phyloP scores from a whole-genome alignment of 148 eudicot species.

The Vaccinium myrtillus region DNA sequence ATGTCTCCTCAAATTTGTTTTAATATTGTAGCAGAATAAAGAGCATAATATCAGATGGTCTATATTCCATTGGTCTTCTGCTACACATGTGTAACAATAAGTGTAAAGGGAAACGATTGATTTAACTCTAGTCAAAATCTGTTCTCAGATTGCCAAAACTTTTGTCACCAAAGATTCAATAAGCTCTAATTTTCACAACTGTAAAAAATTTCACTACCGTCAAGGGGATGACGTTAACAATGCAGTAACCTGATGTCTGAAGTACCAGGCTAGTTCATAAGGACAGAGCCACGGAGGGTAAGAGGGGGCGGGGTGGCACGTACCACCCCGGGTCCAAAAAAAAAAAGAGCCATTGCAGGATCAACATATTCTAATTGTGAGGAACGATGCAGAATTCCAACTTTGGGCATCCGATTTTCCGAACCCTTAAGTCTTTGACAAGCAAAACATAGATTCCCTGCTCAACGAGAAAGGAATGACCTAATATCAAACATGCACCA shows the following conservation, averaged over 20 bases:
- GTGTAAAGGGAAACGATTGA: not conserved
- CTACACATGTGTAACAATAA: not conserved
- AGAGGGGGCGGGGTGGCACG: too few relatives aligned
- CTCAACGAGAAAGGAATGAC: too few relatives aligned
- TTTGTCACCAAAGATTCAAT: not conserved
- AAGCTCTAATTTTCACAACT: not conserved
- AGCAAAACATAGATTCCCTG: too few relatives aligned
- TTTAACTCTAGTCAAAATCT: not conserved
- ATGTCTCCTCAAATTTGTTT: not conserved
- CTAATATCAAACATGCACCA: too few relatives aligned
- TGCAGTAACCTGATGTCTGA: slow-evolving; percentile 13
- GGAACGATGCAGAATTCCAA: too few relatives aligned
- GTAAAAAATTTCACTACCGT: not conserved
- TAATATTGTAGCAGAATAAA: not conserved
- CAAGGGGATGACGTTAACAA: not conserved
- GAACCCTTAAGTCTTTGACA: too few relatives aligned
- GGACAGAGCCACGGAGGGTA: too few relatives aligned
- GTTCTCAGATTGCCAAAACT: not conserved
- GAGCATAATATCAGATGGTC: not conserved
- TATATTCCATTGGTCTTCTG: not conserved
- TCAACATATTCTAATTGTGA: too few relatives aligned
- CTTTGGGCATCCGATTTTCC: too few relatives aligned
- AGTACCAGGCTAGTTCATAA: not conserved
- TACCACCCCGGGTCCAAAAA: too few relatives aligned
- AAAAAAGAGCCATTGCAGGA: too few relatives aligned